These are phyloP conservation scores for Comarum palustre DNA, from an alignment of 306 rosid species.

Conservation along the genomic window DNA sequence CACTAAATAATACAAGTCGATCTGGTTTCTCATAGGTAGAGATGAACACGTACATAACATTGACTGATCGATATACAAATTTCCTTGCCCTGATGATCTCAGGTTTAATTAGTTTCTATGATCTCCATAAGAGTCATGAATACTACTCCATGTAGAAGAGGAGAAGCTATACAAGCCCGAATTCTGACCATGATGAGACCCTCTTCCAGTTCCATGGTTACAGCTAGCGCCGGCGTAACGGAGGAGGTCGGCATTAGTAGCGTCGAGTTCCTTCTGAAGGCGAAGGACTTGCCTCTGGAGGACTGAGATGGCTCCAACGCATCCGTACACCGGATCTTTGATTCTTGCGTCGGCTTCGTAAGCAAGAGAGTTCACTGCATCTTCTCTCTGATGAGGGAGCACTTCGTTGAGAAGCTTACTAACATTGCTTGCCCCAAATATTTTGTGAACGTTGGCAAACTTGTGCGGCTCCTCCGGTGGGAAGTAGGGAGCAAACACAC, in stretches of 20 bases:
- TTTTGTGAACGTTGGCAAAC: conserved; percentile 82
- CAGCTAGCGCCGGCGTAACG: conserved; percentile 43
- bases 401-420: conserved; percentile 79
- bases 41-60: background rate
- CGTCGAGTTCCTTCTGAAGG: conserved; percentile 86
- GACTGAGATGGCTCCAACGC: conserved; percentile 79
- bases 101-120: background rate
- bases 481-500: conserved; percentile 78
- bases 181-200: background rate
- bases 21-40: background rate
- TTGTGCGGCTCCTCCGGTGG: conserved; percentile 89
- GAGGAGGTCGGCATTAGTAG: conserved; percentile 67
- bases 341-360: conserved; percentile 92
- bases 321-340: conserved; percentile 90
- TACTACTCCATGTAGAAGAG: background rate
- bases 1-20: no score
- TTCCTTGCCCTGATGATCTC: background rate
- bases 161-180: background rate
- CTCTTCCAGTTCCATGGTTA: conserved; percentile 23
- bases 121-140: background rate
- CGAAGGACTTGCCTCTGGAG: conserved; percentile 72
- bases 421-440: conserved; percentile 92
- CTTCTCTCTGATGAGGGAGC: conserved; percentile 75
- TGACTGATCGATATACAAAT: background rate
- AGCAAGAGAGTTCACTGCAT: conserved; percentile 81